phyloP scores from a whole-genome alignment of 805 yeast species.

The Metschnikowia cubensis region DNA sequence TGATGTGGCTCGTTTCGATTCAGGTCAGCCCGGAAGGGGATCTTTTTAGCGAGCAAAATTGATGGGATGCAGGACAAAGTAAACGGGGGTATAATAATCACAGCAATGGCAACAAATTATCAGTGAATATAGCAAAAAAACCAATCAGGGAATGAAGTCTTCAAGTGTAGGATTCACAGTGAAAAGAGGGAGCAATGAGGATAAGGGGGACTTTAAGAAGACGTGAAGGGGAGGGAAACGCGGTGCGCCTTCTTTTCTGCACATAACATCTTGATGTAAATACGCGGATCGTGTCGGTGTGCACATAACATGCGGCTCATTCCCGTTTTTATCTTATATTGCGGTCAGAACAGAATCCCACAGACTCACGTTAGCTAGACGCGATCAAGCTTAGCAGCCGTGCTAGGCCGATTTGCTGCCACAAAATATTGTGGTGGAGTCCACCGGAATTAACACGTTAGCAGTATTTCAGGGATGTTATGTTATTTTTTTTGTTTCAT shows the following conservation, averaged over 20 bases:
- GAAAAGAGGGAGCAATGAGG: constrained; percentile 7
- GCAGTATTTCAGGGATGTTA: no score
- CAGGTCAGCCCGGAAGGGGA: not conserved
- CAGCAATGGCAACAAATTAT: not conserved
- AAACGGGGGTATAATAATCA: not conserved
- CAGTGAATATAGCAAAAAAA: not conserved
- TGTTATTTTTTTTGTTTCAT: no score
- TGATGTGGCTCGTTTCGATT: not conserved
- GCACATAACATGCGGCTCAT: constrained; percentile 4
- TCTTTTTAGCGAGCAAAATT: not conserved
- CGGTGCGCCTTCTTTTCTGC: constrained; percentile 8
- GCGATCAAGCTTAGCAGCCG: not conserved
- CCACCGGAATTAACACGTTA: no score
- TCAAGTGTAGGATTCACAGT: not conserved
- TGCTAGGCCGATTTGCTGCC: not conserved
- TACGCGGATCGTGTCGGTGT: constrained; percentile 13
- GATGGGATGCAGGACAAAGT: not conserved
- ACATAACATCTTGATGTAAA: constrained; percentile 1
- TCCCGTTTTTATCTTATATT: not conserved
- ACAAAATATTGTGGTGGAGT: no score
- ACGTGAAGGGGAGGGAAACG: constrained; percentile 11
- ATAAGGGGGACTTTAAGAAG: constrained; percentile 8
- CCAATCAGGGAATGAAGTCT: not conserved
- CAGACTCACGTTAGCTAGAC: no score
- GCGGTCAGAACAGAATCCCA: not conserved